Base-by-base conservation (phyloP, 495 filamentous ascomycete species). In the Letharia lupina region DNA sequence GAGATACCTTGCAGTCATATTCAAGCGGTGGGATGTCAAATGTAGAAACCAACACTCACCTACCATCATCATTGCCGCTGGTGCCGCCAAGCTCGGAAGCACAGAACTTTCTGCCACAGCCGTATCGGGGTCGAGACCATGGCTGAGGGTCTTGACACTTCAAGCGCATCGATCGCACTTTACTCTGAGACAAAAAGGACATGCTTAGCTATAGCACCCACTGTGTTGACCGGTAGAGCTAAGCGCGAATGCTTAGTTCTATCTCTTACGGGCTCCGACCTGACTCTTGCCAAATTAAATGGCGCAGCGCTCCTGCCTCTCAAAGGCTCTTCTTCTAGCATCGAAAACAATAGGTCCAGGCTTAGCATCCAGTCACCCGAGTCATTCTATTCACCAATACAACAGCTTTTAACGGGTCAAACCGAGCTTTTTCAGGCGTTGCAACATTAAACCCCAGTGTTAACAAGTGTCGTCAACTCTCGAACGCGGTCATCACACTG, bases 11-110 rank as follows among this genome's bases (percentile, higher is more conserved):
- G 50, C 48, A 62, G 10, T 44, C 60, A 28, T 65, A 60, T 6
- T 23, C 67, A 48, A 65, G 60, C 33, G 56, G 58, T 35, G 56
- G 63, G 28, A 40, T 60, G 33, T 59, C 63, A n/a, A 69, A 41
- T 41, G 41, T 60, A 58, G 63, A 66, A 18, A 23, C 41, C 47
- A 65, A 52, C 41, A 33, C 54, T 41, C 52, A 62, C 48, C 31
- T 65, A 7, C 35, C 63, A 35, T 62, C 50, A 16, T 31, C 48
- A 33, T 47, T 37, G 52, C 52, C 39, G 40, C 39, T 60, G 15
- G 42, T 37, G 52, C 52, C 39, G 40, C 39, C 63, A n/a, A 35
- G 13, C 11, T 64, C 48, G n/a, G 50, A 58, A 42, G 35, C 44
- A 39, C 64, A 66, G 31, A 66, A 44, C 13, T 66, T 56, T 37